These are phyloP conservation scores for Aurantiochytrium sp. DNA, from an alignment of 108 stramenopile species.

Conservation along the genomic window DNA sequence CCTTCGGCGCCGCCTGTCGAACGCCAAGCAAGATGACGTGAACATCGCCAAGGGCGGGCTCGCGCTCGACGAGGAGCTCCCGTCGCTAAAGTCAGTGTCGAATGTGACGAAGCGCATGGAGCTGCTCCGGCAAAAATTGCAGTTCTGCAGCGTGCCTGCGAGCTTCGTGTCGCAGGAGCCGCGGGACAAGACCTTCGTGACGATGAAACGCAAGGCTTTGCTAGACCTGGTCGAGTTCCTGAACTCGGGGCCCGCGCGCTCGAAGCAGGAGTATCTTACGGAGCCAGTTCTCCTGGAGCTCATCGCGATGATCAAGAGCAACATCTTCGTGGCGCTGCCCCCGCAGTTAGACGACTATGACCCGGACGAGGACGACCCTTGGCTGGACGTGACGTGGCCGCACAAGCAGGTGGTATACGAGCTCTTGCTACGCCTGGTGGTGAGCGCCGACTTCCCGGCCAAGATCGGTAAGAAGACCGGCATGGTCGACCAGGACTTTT, in stretches of 20 bases:
- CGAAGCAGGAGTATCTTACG: slow-evolving; percentile 88
- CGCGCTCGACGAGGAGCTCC: neutral
- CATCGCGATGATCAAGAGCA: slow-evolving; percentile 79
- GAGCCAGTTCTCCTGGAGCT: slow-evolving; percentile 85
- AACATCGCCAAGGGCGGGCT: neutral
- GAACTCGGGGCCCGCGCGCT: slow-evolving; percentile 81
- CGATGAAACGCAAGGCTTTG: slow-evolving; percentile 91
- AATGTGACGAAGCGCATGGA: slow-evolving; percentile 15
- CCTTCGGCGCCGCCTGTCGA: slow-evolving; percentile 6
- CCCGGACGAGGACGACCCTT: slow-evolving; percentile 97
- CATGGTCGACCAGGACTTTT: slow-evolving; percentile 8
- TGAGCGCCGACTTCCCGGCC: slow-evolving; percentile 87
- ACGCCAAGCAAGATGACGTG: neutral
- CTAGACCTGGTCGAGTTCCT: slow-evolving; percentile 96
- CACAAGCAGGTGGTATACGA: slow-evolving; percentile 97
- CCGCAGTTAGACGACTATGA: slow-evolving; percentile 97
- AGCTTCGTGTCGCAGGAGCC: neutral
- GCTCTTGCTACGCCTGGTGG: slow-evolving; percentile 95
- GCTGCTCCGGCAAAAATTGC: neutral
- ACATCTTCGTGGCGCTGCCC: slow-evolving; percentile 90
- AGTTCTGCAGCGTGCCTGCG: slow-evolving; percentile 1
- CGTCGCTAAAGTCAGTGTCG: neutral
- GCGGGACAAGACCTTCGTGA: slow-evolving; percentile 5
- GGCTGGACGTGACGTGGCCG: slow-evolving; percentile 91
- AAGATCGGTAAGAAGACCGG: slow-evolving; percentile 84